phyloP scores from a whole-genome alignment of 2,329 filamentous ascomycete genomes.

The Penicillium glabrum region DNA sequence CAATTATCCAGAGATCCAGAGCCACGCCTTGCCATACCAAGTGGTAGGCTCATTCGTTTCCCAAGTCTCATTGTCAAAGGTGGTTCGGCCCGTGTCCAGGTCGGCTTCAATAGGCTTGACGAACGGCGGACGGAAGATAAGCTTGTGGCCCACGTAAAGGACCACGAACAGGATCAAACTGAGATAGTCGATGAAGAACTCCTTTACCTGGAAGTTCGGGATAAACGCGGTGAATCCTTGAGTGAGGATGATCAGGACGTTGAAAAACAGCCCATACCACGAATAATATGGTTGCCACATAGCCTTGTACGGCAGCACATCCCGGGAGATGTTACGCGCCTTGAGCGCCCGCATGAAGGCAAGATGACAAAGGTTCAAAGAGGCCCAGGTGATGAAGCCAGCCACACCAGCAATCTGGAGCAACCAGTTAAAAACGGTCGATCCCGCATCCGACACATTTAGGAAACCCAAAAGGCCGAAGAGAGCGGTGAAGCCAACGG shows the following conservation, averaged over 20 bases:
- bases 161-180: slow-evolving; percentile 64
- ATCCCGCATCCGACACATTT: slow-evolving; percentile 62
- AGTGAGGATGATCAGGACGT: slow-evolving; percentile 62
- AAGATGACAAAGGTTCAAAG: slow-evolving; percentile 56
- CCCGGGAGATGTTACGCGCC: slow-evolving; percentile 58
- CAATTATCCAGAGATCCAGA: slow-evolving; percentile 19
- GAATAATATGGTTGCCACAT: slow-evolving; percentile 64
- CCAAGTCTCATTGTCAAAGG: slow-evolving; percentile 36
- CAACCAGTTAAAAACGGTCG: slow-evolving; percentile 55
- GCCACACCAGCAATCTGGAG: slow-evolving; percentile 35
- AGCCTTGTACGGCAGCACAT: slow-evolving; percentile 61
- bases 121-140: slow-evolving; percentile 35
- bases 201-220: slow-evolving; percentile 53
- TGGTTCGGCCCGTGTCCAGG: slow-evolving; percentile 41
- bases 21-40: slow-evolving; percentile 30
- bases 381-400: slow-evolving; percentile 36
- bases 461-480: slow-evolving; percentile 69
- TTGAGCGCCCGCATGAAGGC: slow-evolving; percentile 61
- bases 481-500: slow-evolving; percentile 43
- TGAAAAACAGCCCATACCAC: slow-evolving; percentile 66
- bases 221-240: slow-evolving; percentile 70
- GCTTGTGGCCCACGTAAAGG: slow-evolving; percentile 61
- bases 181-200: slow-evolving; percentile 66
- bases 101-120: slow-evolving; percentile 44
- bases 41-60: slow-evolving; percentile 32